phyloP scores from a whole-genome alignment of 23 red algal species.

The Cyanidiococcus yangmingshanensis region DNA sequence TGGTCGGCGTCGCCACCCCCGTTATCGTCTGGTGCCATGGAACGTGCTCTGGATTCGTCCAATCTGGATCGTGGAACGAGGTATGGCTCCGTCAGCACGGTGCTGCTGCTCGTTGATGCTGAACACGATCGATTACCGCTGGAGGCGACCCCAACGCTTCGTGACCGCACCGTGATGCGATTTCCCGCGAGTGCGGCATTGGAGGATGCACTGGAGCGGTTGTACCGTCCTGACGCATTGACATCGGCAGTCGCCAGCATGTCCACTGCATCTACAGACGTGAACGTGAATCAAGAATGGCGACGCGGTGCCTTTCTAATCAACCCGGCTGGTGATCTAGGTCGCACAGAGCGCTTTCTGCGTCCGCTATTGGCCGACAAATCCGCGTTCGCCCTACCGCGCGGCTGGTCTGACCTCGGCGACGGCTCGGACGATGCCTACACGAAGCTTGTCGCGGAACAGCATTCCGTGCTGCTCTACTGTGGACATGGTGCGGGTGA shows the following conservation, averaged over 20 bases:
- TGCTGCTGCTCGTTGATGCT: neutral
- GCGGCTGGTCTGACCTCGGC: conserved; percentile 23
- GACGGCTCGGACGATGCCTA: conserved; percentile 1
- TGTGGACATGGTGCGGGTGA: conserved; percentile 84
- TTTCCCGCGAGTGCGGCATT: neutral
- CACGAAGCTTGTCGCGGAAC: neutral
- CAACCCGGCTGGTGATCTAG: conserved; percentile 69
- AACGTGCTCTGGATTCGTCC: neutral
- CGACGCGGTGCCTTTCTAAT: conserved; percentile 40
- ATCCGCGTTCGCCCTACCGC: conserved; percentile 30
- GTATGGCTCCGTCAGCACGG: neutral
- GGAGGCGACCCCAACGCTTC: neutral
- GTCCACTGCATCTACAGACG: too few species aligned
- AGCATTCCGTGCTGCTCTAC: conserved; percentile 50
- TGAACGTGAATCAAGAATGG: too few species aligned
- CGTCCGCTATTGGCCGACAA: conserved; percentile 4
- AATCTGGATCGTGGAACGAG: neutral
- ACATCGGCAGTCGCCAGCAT: neutral
- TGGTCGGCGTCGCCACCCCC: neutral
- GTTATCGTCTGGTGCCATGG: neutral
- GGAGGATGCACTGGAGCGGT: neutral
- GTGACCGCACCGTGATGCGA: neutral
- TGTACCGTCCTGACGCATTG: neutral
- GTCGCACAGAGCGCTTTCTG: conserved; percentile 43
- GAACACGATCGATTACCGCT: neutral